Evolutionary conservation across 768 basidiomycete species (phyloP).

Genomic region (Xerocomellus dryophilus): DNA sequence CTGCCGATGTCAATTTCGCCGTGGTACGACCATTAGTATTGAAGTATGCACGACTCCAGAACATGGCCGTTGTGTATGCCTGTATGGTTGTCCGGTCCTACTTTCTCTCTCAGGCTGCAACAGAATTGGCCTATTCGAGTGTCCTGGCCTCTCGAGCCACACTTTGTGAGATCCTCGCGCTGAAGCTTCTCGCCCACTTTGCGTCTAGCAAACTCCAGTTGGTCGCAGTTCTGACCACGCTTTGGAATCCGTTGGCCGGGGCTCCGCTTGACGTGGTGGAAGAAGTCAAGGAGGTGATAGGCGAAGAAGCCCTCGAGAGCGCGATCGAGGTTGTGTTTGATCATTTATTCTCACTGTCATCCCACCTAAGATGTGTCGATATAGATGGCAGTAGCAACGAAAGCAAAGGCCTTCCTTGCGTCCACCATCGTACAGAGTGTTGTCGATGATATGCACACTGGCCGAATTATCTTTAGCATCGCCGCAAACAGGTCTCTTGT

Average conservation of each 20-base stretch:
- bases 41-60: conserved; percentile 75
- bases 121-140: conserved; percentile 73
- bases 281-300: conserved; percentile 57
- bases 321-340: conserved; percentile 72
- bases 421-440: conserved; percentile 83
- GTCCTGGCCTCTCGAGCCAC: conserved; percentile 70
- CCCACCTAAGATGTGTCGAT: not conserved
- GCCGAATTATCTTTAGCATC: conserved; percentile 67
- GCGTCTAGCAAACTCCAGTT: conserved; percentile 74
- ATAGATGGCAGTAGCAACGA: conserved; percentile 86
- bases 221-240: conserved; percentile 70
- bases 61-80: conserved; percentile 71
- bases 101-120: conserved; percentile 66
- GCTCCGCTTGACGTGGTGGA: conserved; percentile 64
- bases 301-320: conserved; percentile 59
- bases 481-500: conserved; percentile 69
- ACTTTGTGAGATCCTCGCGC: conserved; percentile 84
- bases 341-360: not conserved
- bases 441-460: conserved; percentile 82
- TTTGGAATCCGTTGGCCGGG: conserved; percentile 83
- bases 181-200: conserved; percentile 78
- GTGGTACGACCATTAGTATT: conserved; percentile 73
- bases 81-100: conserved; percentile 77
- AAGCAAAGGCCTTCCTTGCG: conserved; percentile 80
- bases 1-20: conserved; percentile 78